Base-by-base conservation (phyloP, 2,329 filamentous ascomycete species). In the Cladosporium cucumerinum region DNA sequence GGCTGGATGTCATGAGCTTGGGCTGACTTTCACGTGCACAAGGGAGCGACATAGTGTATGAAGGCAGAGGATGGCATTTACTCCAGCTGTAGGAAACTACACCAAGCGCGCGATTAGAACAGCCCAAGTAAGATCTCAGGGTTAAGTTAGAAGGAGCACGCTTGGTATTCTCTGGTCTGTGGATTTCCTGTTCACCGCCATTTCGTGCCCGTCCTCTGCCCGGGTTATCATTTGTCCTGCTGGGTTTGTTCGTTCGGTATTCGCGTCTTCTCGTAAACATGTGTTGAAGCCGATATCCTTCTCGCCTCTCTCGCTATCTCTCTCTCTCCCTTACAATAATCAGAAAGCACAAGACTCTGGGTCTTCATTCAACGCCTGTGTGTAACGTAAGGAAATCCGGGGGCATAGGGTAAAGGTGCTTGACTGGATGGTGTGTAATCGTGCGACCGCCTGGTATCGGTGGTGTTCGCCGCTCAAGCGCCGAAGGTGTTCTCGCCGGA, bases 401-500 rank as follows among this genome's bases (percentile, higher is more conserved):
- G 60, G 60, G 59, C 32, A 43, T 62, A 43, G 60, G 60, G 30
- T 23, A 23, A 39, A 18, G 55, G 60, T 30, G 60, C 30, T 46
- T 49, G 55, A 36, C 48, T 57, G 36, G 57, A 18, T 48, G 57
- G 58, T 34, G 23, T 61, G 58, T 61, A 36, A 46, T 51, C 16
- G 46, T 39, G 57, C 46, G 58, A 51, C 58, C 43, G 58, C 58
- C 58, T 61, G 58, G 58, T 52, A 61, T 61, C 58, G 46, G 49
- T 62, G 48, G 49, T 34, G 32, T 58, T 58, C 32, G 60, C 48
- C 49, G 49, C 55, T 62, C 60, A 62, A 54, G 60, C 78, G 70
- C 95, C 95, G 77, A 99, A 99, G 63, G 95, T 99, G 86, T 98
- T 99, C 87, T 98, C 95, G 82, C 95, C 95, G 59, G 94, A 98